Percentiles rank a stretch among this genome's conserved stretches.
Evolutionary conservation across 169 alveolate genomes (phyloP).

Genomic region (Plasmodium cynomolgi): DNA sequence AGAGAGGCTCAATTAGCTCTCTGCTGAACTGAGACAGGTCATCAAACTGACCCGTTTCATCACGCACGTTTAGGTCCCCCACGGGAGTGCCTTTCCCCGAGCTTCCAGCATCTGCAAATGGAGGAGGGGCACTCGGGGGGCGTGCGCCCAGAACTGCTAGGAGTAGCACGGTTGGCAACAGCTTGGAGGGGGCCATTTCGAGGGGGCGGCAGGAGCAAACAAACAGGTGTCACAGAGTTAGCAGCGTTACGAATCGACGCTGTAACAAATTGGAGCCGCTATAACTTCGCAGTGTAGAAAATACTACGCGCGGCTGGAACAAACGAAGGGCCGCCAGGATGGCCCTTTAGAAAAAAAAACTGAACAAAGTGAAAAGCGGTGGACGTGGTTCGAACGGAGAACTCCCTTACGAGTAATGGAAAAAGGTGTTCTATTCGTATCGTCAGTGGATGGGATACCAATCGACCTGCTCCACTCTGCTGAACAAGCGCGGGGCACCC

Average conservation of each 20-base stretch:
- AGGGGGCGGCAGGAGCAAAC: background rate
- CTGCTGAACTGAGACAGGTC: conserved; percentile 20
- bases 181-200: conserved; percentile 10
- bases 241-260: background rate
- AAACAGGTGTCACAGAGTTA: background rate
- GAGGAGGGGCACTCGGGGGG: background rate
- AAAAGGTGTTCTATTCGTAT: background rate
- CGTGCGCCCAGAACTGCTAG: background rate
- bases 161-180: background rate
- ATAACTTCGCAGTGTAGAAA: background rate
- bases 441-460: background rate
- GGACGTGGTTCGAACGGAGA: background rate
- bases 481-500: background rate
- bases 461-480: background rate
- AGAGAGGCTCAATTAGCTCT: conserved; percentile 21
- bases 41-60: background rate
- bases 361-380: background rate
- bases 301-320: background rate
- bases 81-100: background rate
- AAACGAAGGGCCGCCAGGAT: background rate
- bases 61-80: background rate
- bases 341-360: background rate
- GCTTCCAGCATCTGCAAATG: conserved; percentile 3
- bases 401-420: background rate
- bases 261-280: background rate